Base-by-base conservation (phyloP, 192 early-diverging fungal genomes). In the Entomortierella chlamydospora region DNA sequence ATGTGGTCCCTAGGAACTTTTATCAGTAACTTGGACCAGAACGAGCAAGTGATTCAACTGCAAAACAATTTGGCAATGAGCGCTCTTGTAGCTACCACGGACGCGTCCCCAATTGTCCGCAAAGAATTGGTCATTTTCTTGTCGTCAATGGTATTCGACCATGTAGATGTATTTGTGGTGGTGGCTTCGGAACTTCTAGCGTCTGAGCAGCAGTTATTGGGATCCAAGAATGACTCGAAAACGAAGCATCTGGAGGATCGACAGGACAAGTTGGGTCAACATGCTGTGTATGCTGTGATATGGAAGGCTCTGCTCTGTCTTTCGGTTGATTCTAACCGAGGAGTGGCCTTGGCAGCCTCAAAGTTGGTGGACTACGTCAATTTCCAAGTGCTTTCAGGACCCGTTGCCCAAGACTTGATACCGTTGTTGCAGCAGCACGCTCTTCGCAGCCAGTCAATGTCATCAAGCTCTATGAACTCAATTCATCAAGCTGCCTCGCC, bases 61-160 rank as follows among this genome's bases (percentile, higher is more conserved):
- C 89, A 94, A 58, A 89, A 91, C 60, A 92, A 91, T 57, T 87
- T 95, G 64, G 91, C 86, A 43, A 91, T 90, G 39, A 88, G 82
- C 69, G 83, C 90, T 25, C 82, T 91, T 50, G 84, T 83, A 51
- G 89, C 90, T 4, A 89, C 90, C 18, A 73, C 89, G 11, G 97
- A 99, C 81, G 95, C 91, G 30, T 93, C 92, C 17, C 95, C 96
- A 23, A 87, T 97, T 68, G 97, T 99, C 15, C 88, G 97, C 42
- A 88, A 90, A 70, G 96, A 99, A 76, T 87, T 97, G 9, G 95
- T 93, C 31, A 80, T 89, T 39, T 86, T 90, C 15, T 82, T 99
- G 22, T 93, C 93, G 13, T 83, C 87, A 45, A 83, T 94, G 33
- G 93, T 96, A 15, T 82, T 89, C 62, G 85, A 91, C n/a, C 90